A percentile compares a stretch with the other conserved stretches of the same genome.
Evolutionary conservation across 2,329 filamentous ascomycete species (phyloP).

Genomic region (Stenocarpella maydis): DNA sequence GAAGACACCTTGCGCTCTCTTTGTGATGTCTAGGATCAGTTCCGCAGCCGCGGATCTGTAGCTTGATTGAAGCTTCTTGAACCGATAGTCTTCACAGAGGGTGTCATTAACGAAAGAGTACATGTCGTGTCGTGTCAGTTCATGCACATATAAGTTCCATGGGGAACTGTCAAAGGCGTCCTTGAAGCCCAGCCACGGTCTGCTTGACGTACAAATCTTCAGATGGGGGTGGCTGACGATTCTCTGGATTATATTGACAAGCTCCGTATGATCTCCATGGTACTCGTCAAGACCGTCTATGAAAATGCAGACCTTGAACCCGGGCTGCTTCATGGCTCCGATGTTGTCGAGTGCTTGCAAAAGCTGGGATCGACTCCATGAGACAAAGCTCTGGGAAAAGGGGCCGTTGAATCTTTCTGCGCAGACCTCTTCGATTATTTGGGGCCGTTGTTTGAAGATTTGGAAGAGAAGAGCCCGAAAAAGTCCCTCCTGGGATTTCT

Average conservation of each 20-base stretch:
- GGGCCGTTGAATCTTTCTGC: neutral
- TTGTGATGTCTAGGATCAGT: constrained; percentile 8
- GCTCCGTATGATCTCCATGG: constrained; percentile 31
- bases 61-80: constrained; percentile 1
- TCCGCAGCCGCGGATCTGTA: neutral
- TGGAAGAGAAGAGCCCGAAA: constrained; percentile 27
- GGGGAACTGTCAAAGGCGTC: constrained; percentile 7
- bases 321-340: neutral
- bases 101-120: constrained; percentile 4
- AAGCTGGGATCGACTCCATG: constrained; percentile 11
- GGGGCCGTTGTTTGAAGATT: constrained; percentile 19
- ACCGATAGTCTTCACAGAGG: neutral
- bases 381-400: neutral
- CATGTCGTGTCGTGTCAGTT: constrained; percentile 33
- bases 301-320: constrained; percentile 39
- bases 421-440: constrained; percentile 8
- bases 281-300: constrained; percentile 43
- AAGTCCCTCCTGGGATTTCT: constrained; percentile 33
- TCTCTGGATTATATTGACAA: constrained; percentile 30
- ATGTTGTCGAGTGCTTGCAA: neutral
- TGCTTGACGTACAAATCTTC: constrained; percentile 35
- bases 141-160: constrained; percentile 33
- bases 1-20: constrained; percentile 33
- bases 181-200: constrained; percentile 33
- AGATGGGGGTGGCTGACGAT: constrained; percentile 6